A percentile compares a stretch with the other conserved stretches of the same genome.
These are phyloP conservation scores for Arabidopsis arenosa DNA, from an alignment of 345 rosid species.

Conservation along the genomic window DNA sequence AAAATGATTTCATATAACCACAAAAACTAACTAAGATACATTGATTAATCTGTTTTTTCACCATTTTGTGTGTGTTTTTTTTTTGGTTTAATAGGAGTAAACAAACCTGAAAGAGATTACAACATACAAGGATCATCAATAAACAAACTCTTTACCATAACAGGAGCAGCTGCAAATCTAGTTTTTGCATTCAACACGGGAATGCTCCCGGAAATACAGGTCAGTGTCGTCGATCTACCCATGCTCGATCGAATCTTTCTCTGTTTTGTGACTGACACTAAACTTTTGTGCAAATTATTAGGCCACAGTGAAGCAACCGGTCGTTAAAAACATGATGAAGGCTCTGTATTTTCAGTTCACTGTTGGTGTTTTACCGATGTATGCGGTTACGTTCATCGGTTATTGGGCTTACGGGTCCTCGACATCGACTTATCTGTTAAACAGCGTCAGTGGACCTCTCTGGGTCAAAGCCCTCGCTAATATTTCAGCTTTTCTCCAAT, in stretches of 20 bases:
- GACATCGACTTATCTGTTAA: constrained; percentile 72
- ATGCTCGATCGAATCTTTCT: neutral
- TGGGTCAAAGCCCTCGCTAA: constrained; percentile 85
- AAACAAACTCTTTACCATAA: constrained; percentile 63
- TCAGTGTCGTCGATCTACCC: constrained; percentile 12
- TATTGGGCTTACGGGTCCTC: constrained; percentile 97
- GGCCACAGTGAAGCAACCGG: constrained; percentile 90
- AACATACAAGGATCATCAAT: constrained; percentile 58
- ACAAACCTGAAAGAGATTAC: constrained; percentile 77
- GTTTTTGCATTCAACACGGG: constrained; percentile 94
- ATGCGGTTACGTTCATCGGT: constrained; percentile 71
- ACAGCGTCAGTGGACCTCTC: constrained; percentile 69
- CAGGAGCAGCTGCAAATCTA: constrained; percentile 83
- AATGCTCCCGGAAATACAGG: constrained; percentile 94
- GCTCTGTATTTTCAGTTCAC: constrained; percentile 88
- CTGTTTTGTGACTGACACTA: constrained; percentile 13
- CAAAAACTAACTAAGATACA: neutral
- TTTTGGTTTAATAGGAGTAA: constrained; percentile 52
- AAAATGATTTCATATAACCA: neutral
- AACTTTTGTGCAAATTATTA: constrained; percentile 34
- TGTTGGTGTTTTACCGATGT: constrained; percentile 74
- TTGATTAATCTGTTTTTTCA: neutral
- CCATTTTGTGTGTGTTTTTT: neutral
- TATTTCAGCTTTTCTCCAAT: constrained; percentile 79
- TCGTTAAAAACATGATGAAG: constrained; percentile 82